Base-by-base conservation (phyloP, 371 early-diverging fungal genomes). In the Capniomyces stellatus region DNA sequence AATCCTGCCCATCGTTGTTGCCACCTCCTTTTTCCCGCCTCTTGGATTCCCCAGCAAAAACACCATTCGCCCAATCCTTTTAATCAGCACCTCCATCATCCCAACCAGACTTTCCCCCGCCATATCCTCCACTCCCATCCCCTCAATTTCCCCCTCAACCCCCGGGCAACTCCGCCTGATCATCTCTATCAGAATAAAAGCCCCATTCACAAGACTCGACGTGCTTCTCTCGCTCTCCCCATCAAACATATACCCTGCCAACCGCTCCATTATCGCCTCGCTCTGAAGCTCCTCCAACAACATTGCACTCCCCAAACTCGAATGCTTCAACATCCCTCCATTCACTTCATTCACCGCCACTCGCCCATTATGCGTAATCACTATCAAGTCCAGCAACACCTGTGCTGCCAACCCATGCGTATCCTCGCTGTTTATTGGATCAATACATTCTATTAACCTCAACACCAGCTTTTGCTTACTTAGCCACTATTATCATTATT, bases 181-280 rank as follows among this genome's bases (percentile, higher is more conserved):
- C 22, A 96, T 73, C 72, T 96, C 94, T 58, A 96, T 89, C 54
- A 96, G 82, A 47, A 96, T 87, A 44, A 82, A 85, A 40, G 90
- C 88, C 51, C 89, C 90, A 63, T 89, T 85, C 55, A 83, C 83
- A 27, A 96, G 72, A 1, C 86, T 80, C 3, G 87, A 89, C 0
- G 86, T 76, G 29, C 84, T 73, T 57, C 83, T 73, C 15, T 88
- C 83, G 0, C 83, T 85, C 1, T 66, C 55, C 29, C 72, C 63
- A 64, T 90, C 85, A 44, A 93, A 77, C 94, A 93, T 95, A 57
- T 76, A 92, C 23, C 71, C 69, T 2, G 89, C 81, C 23, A 95
- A 72, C 27, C 76, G 73, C 18, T 71, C 58, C 50, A 91, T 80
- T 10, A 71, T 75, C 13, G 59, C 64, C 52, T 75, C 78, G 63